Percentiles rank a stretch among this genome's conserved stretches.
phyloP scores from a whole-genome alignment of 495 filamentous ascomycete genomes.

The Amorphotheca resinae region DNA sequence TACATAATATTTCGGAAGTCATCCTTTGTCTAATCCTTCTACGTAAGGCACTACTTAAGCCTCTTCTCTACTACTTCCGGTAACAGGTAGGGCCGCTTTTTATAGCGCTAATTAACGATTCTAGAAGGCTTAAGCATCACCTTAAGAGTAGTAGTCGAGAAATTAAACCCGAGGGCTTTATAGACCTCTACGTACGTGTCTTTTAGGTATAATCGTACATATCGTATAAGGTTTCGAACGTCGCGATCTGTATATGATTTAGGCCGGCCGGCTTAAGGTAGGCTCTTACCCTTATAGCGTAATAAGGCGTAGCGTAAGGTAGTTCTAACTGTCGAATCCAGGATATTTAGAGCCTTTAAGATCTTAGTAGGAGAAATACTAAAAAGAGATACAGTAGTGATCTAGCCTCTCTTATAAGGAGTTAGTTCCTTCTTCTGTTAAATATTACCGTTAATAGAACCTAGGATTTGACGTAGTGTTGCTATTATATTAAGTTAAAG shows the following conservation, averaged over 20 bases:
- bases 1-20: conserved; percentile 11
- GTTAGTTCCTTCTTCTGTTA: background rate
- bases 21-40: conserved; percentile 4
- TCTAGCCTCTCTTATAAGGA: background rate
- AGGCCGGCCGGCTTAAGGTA: background rate
- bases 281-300: background rate
- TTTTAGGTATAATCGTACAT: conserved; percentile 1
- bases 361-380: background rate
- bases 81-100: conserved; percentile 4
- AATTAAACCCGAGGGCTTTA: background rate
- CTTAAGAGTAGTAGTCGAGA: background rate
- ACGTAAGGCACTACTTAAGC: conserved; percentile 6
- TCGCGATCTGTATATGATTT: background rate
- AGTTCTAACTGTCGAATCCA: background rate
- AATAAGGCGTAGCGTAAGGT: background rate
- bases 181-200: background rate
- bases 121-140: background rate
- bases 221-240: background rate
- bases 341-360: background rate
- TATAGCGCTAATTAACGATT: conserved; percentile 1
- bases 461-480: background rate
- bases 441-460: background rate
- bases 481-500: background rate
- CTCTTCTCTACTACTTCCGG: conserved; percentile 10
- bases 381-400: background rate